These are phyloP conservation scores for Naganishia vaughanmartiniae DNA, from an alignment of 768 basidiomycete species.

Conservation along the genomic window DNA sequence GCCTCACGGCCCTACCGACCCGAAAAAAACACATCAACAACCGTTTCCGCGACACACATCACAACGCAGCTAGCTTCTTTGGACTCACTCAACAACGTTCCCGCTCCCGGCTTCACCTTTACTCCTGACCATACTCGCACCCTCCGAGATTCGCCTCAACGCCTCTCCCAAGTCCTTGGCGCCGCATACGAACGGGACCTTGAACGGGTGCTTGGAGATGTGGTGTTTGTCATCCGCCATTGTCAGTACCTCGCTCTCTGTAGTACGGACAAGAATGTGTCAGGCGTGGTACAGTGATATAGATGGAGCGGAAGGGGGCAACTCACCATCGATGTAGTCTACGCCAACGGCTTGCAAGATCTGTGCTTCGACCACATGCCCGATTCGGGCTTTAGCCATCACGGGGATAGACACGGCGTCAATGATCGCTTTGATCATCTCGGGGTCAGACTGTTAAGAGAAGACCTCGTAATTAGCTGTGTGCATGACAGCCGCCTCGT, in stretches of 20 bases:
- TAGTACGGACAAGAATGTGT: neutral
- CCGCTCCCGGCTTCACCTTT: constrained; percentile 65
- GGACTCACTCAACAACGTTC: constrained; percentile 53
- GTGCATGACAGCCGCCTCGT: neutral
- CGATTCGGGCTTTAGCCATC: constrained; percentile 86
- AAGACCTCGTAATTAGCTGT: neutral
- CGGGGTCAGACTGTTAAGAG: constrained; percentile 71
- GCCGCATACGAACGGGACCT: constrained; percentile 90
- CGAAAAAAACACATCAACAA: neutral
- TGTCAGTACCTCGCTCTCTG: constrained; percentile 68
- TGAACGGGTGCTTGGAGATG: constrained; percentile 94
- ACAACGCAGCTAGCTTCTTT: no score
- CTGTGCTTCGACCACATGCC: constrained; percentile 97
- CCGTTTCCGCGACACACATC: neutral
- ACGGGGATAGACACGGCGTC: constrained; percentile 94
- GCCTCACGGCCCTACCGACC: constrained; percentile 69
- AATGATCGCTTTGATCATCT: constrained; percentile 94
- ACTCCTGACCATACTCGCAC: constrained; percentile 94
- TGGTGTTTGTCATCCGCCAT: constrained; percentile 88
- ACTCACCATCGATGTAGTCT: constrained; percentile 64
- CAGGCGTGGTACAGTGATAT: neutral
- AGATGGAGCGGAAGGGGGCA: neutral
- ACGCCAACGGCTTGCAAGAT: constrained; percentile 90
- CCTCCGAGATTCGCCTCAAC: constrained; percentile 90
- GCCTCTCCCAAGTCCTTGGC: constrained; percentile 85